Percentiles rank a stretch among this genome's conserved stretches.
Conservation (phyloP, 345 rosid genomes). For the Erysimum cheiranthoides region DNA sequence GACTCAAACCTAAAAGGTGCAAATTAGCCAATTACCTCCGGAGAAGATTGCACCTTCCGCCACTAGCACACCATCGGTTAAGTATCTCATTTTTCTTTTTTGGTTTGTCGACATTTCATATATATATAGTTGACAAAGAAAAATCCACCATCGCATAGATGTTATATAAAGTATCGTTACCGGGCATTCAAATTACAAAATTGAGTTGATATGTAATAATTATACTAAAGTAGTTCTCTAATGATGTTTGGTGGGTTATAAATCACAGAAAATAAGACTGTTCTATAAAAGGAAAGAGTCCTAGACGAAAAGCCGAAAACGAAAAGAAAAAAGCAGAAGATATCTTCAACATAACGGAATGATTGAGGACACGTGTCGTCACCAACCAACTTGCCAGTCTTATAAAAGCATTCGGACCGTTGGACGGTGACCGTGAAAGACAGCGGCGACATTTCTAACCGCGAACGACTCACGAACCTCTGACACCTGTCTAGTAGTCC, state of each 20-base stretch:
- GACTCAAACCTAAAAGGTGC: too few species aligned
- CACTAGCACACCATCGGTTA: too few species aligned
- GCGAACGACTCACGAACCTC: neutral
- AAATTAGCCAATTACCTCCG: too few species aligned
- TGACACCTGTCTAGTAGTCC: constrained; percentile 41
- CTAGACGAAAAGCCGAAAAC: constrained; percentile 15
- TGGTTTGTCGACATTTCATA: constrained; percentile 55
- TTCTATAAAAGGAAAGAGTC: constrained; percentile 30
- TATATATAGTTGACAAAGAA: constrained; percentile 54
- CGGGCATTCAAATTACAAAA: neutral
- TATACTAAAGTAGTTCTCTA: neutral
- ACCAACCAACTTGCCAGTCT: constrained; percentile 29
- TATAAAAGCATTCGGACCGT: constrained; percentile 29
- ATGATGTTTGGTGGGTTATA: neutral
- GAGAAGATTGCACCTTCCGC: too few species aligned
- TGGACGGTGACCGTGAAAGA: constrained; percentile 44
- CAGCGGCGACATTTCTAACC: constrained; percentile 22
- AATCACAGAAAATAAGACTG: constrained; percentile 13
- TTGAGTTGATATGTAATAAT: neutral
- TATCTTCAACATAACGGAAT: constrained; percentile 36
- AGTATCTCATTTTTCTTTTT: neutral
- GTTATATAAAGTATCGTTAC: neutral
- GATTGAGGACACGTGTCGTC: constrained; percentile 39
- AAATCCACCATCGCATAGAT: neutral
- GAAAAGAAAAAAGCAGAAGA: constrained; percentile 14